Base-by-base conservation (phyloP, 768 basidiomycete species). In the Boletales sp. region DNA sequence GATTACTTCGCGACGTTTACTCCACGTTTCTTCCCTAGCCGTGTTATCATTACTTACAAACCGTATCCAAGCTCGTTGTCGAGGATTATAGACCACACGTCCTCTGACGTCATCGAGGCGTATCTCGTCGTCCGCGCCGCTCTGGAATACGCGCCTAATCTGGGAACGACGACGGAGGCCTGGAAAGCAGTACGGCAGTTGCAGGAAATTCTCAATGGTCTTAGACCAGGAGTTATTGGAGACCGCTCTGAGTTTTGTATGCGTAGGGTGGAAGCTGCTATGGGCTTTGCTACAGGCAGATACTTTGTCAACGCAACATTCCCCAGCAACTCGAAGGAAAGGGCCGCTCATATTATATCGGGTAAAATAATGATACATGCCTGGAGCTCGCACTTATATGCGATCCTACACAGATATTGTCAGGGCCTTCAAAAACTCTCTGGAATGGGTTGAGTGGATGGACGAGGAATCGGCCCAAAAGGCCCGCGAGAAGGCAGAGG, bases 261-360 rank as follows among this genome's bases (percentile, higher is more conserved):
- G 45, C 76, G 74, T 2, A 74, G 75, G 55, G 83, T 94, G 1
- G 87, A 93, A 58, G 63, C 71, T 36, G 79, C 79, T 2, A 76
- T 95, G 48, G 95, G 95, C n/a, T 94, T 90, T 65, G 87, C 92
- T 7, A 80, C 87, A 29, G 94, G 95, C 2, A 78, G 90, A 55
- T 90, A 87, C 67, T 98, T 94, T 62, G 92, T 94, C 45, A 81
- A 90, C 45, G 79, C 84, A 64, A 87, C 87, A 0, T 94, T 94
- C 61, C 80, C 78, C 10, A 83, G 86, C 17, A 76, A 89, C 44
- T 90, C 90, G 19, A 88, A 81, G 66, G 77, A 78, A 58, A 89
- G 88, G 62, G 91, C 85, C 12, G 89, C 87, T 40, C 81, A 81
- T 51, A 80, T 97, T 53, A 97, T 99, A 62, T 80, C 76, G 41